Conservation (phyloP, 768 basidiomycete species). For the Tulasnella sp. region DNA sequence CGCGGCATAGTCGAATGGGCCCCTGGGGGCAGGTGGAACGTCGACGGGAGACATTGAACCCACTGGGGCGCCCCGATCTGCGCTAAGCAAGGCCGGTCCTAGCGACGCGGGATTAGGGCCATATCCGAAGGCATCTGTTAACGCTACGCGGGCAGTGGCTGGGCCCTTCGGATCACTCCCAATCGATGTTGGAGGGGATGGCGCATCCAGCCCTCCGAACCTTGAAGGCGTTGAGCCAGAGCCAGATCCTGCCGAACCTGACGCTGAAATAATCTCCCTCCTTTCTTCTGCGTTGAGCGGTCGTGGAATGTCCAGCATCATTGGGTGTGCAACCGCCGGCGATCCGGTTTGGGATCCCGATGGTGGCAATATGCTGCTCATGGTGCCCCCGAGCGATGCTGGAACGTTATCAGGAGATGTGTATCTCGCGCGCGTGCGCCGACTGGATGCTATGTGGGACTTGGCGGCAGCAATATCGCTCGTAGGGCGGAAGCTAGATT, state of each 20-base stretch:
- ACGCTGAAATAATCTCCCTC: background rate
- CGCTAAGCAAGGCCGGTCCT: background rate
- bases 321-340: too few relatives aligned
- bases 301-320: too few relatives aligned
- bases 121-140: background rate
- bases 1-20: slow-evolving; percentile 10
- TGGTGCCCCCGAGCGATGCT: too few relatives aligned
- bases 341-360: too few relatives aligned
- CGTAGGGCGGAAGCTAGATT: too few relatives aligned
- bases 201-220: background rate
- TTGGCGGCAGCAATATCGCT: too few relatives aligned
- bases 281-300: too few relatives aligned
- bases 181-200: background rate
- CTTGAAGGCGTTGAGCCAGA: slow-evolving; percentile 10
- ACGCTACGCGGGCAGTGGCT: background rate
- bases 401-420: background rate
- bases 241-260: background rate
- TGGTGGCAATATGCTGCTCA: too few relatives aligned
- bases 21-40: background rate
- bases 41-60: background rate
- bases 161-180: background rate
- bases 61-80: too few relatives aligned
- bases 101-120: background rate
- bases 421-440: background rate
- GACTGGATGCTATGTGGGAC: too few relatives aligned